These are phyloP conservation scores for Phialocephala subalpina DNA, from an alignment of 2,329 filamentous ascomycete species.

Conservation along the genomic window DNA sequence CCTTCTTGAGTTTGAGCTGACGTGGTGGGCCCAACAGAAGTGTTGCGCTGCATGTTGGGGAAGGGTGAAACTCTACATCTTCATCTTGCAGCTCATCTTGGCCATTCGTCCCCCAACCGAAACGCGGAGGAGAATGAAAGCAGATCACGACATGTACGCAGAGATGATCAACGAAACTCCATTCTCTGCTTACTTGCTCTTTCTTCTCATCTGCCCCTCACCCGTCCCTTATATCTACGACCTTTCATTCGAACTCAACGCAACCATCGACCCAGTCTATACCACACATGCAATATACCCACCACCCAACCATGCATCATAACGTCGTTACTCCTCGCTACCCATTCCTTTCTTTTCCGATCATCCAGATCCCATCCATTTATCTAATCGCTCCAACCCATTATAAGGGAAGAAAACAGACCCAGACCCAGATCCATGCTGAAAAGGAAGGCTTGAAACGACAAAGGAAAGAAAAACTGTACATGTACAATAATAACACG, in stretches of 20 bases:
- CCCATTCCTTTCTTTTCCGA: not conserved
- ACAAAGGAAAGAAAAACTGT: not conserved
- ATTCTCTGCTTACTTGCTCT: not conserved
- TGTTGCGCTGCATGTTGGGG: too few species aligned
- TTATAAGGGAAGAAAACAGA: not conserved
- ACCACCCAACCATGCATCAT: slow-evolving; percentile 5
- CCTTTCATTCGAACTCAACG: too few species aligned
- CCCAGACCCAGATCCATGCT: not conserved
- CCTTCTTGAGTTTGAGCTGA: not conserved
- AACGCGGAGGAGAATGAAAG: not conserved
- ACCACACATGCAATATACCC: not conserved
- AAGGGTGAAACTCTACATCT: not conserved
- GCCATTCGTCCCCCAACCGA: too few species aligned
- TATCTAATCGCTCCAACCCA: not conserved
- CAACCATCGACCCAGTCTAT: not conserved
- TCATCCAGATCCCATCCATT: not conserved
- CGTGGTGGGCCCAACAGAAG: not conserved
- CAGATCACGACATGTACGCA: not conserved
- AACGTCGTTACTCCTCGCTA: not conserved
- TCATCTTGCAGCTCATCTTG: too few species aligned
- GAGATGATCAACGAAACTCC: not conserved
- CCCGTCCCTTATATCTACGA: not conserved
- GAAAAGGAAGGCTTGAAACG: not conserved
- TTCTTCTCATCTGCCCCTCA: not conserved
- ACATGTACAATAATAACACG: slow-evolving; percentile 5